Base-by-base conservation (phyloP, 495 filamentous ascomycete genomes). In the Annulohypoxylon stygium region DNA sequence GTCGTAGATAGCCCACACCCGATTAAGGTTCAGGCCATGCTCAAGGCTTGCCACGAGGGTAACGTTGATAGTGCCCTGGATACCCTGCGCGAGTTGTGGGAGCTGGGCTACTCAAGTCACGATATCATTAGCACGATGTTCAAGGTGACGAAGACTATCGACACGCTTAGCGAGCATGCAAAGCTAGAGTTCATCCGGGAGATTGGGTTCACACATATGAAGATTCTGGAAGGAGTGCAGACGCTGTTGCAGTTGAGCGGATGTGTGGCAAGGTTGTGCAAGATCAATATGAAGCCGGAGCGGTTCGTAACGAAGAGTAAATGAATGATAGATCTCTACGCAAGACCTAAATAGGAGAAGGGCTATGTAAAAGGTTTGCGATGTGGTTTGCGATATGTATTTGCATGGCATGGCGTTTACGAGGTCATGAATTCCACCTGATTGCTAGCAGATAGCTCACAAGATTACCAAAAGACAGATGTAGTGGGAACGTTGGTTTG, bases 51-150 rank as follows among this genome's bases (percentile, higher is more conserved):
- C 80, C 92, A 94, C 83, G 94, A 98, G 80, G 90, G 92, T 11
- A 93, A 94, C 68, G 86, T 98, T 4, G 96, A 98, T 78, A 86
- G 88, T 33, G 96, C 97, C 4, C 82, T 99, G 67, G 93, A 97
- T 67, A 89, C 87, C 7, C 83, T 99, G 71, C 93, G 94, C 76
- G 96, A 98, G 81, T 83, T 99, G 64, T 99, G 96, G 97, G 88
- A 88, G 43, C 84, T 98, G 66, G 96, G 96, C 5, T 99, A 99
- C 79, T 95, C 92, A 9, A 94, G 93, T 61, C 94, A 98, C 80
- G 96, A 99, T 78, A 97, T 99, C 71, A 95, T 99, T 76, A 94
- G 92, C 79, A 98, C 95, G 25, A 99, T 99, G 96, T 99, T 99
- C 83, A 90, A 91, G 75, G 96, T 99, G 63, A 98, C 97, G 20